Percentiles rank a stretch among this genome's conserved stretches.
phyloP scores from a whole-genome alignment of 306 rosid genomes.

The Dicorynia guianensis region DNA sequence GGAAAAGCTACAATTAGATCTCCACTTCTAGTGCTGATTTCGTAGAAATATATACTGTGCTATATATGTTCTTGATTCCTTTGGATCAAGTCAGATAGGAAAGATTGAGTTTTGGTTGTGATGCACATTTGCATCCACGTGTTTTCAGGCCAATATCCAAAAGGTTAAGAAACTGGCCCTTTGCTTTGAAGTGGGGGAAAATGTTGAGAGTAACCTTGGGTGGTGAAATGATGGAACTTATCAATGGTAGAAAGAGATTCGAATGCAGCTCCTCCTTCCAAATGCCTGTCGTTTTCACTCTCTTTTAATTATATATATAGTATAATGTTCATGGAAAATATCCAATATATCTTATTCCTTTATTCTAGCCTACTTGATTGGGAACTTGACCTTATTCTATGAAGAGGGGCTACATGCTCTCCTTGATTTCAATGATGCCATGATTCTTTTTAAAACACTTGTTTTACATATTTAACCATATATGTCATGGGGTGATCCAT shows the following conservation, averaged over 20 bases:
- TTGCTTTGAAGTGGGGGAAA: not conserved
- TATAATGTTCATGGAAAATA: not conserved
- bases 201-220: not conserved
- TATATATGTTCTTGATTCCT: not conserved
- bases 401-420: conserved; percentile 31
- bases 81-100: not conserved
- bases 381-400: conserved; percentile 40
- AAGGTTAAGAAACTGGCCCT: not conserved
- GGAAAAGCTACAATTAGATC: not conserved
- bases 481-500: conserved; percentile 4
- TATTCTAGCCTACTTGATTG: conserved; percentile 43
- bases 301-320: conserved; percentile 3
- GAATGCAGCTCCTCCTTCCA: conserved; percentile 9
- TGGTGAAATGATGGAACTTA: not conserved
- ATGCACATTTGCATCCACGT: not conserved
- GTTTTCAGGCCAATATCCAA: not conserved
- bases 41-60: not conserved
- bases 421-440: conserved; percentile 37
- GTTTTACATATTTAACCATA: not conserved
- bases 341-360: conserved; percentile 21
- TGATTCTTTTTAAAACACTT: conserved; percentile 29
- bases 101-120: not conserved
- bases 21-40: conserved; percentile 2
- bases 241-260: conserved; percentile 11
- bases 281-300: conserved; percentile 27